phyloP scores from a whole-genome alignment of 2,329 filamentous ascomycete species.

The Reticulascus tulasneorum region DNA sequence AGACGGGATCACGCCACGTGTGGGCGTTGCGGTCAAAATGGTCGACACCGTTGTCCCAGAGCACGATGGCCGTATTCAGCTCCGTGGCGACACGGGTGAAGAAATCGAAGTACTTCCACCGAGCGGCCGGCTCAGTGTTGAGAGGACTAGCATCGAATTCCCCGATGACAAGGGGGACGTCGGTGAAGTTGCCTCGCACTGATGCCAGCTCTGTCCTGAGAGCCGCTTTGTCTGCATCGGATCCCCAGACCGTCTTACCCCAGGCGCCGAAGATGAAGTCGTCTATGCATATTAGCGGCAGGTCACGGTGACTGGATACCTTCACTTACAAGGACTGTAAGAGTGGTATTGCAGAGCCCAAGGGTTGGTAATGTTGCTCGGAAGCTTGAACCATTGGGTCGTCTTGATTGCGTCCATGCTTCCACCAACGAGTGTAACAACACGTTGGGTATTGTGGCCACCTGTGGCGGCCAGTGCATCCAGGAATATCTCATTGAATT shows the following conservation, averaged over 20 bases:
- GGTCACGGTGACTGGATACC: too few species aligned
- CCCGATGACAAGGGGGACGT: slow-evolving; percentile 52
- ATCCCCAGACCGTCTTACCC: slow-evolving; percentile 59
- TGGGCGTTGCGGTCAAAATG: slow-evolving; percentile 46
- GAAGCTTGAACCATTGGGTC: slow-evolving; percentile 47
- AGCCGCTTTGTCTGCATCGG: slow-evolving; percentile 45
- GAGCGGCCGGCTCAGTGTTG: slow-evolving; percentile 49
- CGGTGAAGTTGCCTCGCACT: slow-evolving; percentile 50
- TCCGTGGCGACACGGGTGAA: slow-evolving; percentile 44
- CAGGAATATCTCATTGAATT: slow-evolving; percentile 54
- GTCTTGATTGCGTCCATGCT: slow-evolving; percentile 46
- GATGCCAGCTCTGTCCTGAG: slow-evolving; percentile 46
- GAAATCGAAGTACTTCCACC: slow-evolving; percentile 56
- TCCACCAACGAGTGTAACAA: slow-evolving; percentile 52
- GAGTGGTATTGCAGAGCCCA: slow-evolving; percentile 61
- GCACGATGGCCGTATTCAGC: slow-evolving; percentile 45
- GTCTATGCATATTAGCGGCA: too few species aligned
- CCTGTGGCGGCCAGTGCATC: slow-evolving; percentile 49
- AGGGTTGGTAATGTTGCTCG: slow-evolving; percentile 46
- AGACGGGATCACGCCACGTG: slow-evolving; percentile 46
- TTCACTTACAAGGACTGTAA: slow-evolving; percentile 56
- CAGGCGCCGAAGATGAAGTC: slow-evolving; percentile 45
- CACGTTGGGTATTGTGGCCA: slow-evolving; percentile 50
- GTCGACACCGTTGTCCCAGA: slow-evolving; percentile 59
- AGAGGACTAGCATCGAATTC: slow-evolving; percentile 51